Conservation (phyloP, 169 alveolate species). For the Plasmodium coatneyi region DNA sequence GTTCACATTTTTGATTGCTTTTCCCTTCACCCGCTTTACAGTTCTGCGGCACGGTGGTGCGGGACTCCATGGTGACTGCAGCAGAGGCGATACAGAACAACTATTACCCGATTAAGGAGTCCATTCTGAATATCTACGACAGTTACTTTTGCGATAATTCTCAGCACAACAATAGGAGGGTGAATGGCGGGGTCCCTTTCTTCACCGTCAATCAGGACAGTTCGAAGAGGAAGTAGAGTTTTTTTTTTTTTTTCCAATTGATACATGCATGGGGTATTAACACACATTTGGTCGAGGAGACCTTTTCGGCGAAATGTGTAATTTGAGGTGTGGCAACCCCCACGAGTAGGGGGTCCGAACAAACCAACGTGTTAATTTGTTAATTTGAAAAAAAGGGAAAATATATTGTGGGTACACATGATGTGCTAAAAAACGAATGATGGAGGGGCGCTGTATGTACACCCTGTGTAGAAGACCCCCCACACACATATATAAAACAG, state of each 20-base stretch:
- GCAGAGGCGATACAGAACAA: conserved; percentile 51
- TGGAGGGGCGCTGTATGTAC: not conserved
- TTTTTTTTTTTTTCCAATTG: not conserved
- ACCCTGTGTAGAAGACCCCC: not conserved
- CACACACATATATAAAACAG: not conserved
- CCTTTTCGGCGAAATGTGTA: not conserved
- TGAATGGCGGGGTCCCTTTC: conserved; percentile 61
- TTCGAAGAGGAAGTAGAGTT: not conserved
- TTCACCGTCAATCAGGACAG: conserved; percentile 22
- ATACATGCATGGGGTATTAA: not conserved
- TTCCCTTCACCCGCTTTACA: not conserved
- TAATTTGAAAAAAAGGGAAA: not conserved
- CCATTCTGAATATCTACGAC: conserved; percentile 32
- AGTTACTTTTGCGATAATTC: conserved; percentile 42
- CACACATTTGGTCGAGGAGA: not conserved
- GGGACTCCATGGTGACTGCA: conserved; percentile 53
- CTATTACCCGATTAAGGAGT: conserved; percentile 60
- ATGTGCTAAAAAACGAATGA: not conserved
- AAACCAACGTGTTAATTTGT: not conserved
- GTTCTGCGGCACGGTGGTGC: conserved; percentile 48
- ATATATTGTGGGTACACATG: not conserved
- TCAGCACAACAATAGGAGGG: conserved; percentile 25
- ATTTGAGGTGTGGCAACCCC: not conserved
- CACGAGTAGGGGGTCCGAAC: not conserved
- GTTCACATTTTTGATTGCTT: not conserved